phyloP scores from a whole-genome alignment of 1,139 yeast genomes.

The Pichia sp. region DNA sequence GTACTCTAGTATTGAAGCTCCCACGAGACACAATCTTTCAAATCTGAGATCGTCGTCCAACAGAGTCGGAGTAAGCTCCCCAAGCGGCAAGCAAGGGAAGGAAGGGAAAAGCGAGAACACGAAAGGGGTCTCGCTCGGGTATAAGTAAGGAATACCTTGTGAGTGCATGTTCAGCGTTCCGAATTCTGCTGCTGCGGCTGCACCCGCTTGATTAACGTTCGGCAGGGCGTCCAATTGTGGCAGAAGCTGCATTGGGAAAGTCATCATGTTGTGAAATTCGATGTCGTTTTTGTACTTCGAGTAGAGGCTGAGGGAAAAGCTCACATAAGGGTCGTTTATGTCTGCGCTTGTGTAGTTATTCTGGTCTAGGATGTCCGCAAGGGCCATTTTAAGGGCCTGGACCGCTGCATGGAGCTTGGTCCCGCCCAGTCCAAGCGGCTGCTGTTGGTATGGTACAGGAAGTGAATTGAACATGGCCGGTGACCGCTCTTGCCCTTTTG shows the following conservation, averaged over 20 bases:
- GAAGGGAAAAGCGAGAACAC: conserved; percentile 11
- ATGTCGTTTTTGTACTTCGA: conserved; percentile 12
- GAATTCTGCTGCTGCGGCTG: not conserved
- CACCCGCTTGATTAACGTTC: not conserved
- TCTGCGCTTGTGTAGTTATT: conserved; percentile 5
- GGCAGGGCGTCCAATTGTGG: not conserved
- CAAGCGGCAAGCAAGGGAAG: conserved; percentile 5
- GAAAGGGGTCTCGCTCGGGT: conserved; percentile 4
- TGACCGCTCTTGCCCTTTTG: not conserved
- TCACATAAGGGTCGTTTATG: conserved; percentile 12
- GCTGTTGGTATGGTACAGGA: not conserved
- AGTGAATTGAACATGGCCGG: not conserved
- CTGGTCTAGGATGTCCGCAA: conserved; percentile 2
- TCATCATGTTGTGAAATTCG: conserved; percentile 9
- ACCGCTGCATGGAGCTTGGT: conserved; percentile 6
- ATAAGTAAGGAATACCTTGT: conserved; percentile 1
- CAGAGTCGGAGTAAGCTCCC: not conserved
- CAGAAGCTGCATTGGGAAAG: conserved; percentile 5
- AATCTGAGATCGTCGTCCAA: not conserved
- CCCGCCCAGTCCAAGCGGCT: not conserved
- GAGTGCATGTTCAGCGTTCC: not conserved
- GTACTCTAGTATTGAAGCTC: conserved; percentile 9
- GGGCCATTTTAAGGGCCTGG: not conserved
- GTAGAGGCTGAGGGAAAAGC: conserved; percentile 7
- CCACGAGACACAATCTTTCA: conserved; percentile 10